Evolutionary conservation across 495 filamentous ascomycete genomes (phyloP).

Genomic region (Penicillium argentinense): DNA sequence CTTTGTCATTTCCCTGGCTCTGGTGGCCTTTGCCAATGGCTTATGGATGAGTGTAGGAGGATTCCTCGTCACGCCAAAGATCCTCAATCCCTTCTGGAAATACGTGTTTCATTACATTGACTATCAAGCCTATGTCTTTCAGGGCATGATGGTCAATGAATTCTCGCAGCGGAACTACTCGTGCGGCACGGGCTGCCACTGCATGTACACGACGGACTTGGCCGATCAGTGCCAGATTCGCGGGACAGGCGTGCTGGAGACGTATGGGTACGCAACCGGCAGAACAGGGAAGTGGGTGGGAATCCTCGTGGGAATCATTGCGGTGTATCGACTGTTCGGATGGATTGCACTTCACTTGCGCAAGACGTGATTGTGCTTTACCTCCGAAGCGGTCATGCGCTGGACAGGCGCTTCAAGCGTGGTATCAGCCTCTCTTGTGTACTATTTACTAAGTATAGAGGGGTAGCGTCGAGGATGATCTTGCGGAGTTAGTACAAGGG

Average conservation of each 20-base stretch:
- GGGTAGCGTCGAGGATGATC: too few species aligned
- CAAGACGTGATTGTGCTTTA: constrained; percentile 17
- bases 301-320: constrained; percentile 70
- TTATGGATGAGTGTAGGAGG: constrained; percentile 84
- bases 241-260: constrained; percentile 63
- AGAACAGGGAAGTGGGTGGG: constrained; percentile 69
- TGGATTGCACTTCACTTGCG: constrained; percentile 43
- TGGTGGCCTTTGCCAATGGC: constrained; percentile 79
- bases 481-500: too few species aligned
- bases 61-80: constrained; percentile 69
- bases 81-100: constrained; percentile 78
- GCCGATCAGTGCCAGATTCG: constrained; percentile 64
- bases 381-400: constrained; percentile 6
- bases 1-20: constrained; percentile 73
- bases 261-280: constrained; percentile 65
- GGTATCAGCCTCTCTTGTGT: too few species aligned
- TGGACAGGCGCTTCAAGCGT: constrained; percentile 12
- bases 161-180: constrained; percentile 61
- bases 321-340: constrained; percentile 68
- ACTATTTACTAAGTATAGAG: too few species aligned
- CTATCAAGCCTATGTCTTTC: constrained; percentile 82
- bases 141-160: constrained; percentile 90
- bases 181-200: constrained; percentile 59
- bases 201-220: constrained; percentile 67
- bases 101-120: constrained; percentile 86